Evolutionary conservation across 331 rosid genomes (phyloP).

Genomic region (Spiraea crenata): DNA sequence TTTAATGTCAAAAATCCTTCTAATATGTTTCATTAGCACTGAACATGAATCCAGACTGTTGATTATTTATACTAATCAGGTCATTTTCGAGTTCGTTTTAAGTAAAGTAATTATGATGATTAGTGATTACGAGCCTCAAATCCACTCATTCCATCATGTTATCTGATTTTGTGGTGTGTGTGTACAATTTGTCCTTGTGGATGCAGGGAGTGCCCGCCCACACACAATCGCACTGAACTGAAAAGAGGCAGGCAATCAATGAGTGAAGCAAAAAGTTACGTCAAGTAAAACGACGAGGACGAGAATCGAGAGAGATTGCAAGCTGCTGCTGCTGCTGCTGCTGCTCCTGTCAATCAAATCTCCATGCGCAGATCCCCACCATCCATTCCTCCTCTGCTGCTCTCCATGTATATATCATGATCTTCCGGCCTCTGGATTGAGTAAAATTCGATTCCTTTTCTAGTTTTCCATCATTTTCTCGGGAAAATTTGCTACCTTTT

Average conservation of each 20-base stretch:
- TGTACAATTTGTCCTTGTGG: neutral
- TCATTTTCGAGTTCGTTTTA: neutral
- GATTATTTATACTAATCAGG: neutral
- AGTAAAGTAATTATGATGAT: neutral
- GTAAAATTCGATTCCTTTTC: constrained; percentile 24
- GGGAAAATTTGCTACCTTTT: constrained; percentile 2
- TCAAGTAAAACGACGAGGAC: constrained; percentile 32
- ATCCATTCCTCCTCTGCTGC: constrained; percentile 23
- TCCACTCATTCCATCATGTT: neutral
- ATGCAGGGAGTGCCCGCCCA: neutral
- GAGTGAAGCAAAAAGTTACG: constrained; percentile 15
- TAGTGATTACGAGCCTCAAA: neutral
- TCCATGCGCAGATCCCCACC: constrained; percentile 14
- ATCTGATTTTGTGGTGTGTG: no score
- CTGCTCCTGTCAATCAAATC: constrained; percentile 34
- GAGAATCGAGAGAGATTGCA: neutral
- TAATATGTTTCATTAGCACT: neutral
- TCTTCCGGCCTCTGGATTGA: constrained; percentile 44
- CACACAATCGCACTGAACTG: neutral
- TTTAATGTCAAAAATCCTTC: no score
- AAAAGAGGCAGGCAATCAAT: neutral
- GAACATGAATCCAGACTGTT: neutral
- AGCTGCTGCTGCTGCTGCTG: no score
- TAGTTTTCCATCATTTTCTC: constrained; percentile 15
- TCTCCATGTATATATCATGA: constrained; percentile 34